A percentile compares a stretch with the other conserved stretches of the same genome.
Evolutionary conservation across 2,329 filamentous ascomycete species (phyloP).

Genomic region (Arthrobotrys pseudoclavata): DNA sequence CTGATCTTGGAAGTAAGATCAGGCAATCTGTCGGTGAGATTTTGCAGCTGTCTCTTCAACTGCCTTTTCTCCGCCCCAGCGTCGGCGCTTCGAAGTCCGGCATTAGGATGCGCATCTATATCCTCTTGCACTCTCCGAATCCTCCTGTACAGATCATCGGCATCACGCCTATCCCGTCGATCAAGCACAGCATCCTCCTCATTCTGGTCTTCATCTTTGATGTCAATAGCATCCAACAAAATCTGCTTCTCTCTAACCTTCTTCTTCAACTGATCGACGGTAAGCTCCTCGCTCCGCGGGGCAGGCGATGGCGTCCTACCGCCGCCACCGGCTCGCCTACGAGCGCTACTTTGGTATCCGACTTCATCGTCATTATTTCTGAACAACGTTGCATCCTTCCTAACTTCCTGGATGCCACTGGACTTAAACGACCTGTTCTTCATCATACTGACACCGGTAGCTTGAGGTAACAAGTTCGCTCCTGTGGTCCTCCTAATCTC

Average conservation of each 20-base stretch:
- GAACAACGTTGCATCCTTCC: constrained; percentile 96
- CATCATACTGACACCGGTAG: constrained; percentile 97
- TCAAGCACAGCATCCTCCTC: constrained; percentile 95
- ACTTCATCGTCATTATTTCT: constrained; percentile 95
- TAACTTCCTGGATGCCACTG: constrained; percentile 68
- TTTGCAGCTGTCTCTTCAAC: constrained; percentile 89
- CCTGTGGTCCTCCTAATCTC: constrained; percentile 89
- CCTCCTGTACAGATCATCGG: constrained; percentile 92
- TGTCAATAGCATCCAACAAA: constrained; percentile 94
- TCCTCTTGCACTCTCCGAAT: constrained; percentile 94
- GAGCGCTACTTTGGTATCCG: constrained; percentile 92
- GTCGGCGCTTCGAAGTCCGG: constrained; percentile 77
- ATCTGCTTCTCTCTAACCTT: constrained; percentile 95
- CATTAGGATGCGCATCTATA: constrained; percentile 90
- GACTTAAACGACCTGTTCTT: constrained; percentile 93
- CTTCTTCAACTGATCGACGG: constrained; percentile 89
- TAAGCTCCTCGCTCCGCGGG: constrained; percentile 84
- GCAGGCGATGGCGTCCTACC: constrained; percentile 84
- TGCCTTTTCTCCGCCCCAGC: constrained; percentile 88
- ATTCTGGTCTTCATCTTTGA: constrained; percentile 87
- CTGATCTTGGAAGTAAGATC: constrained; percentile 92
- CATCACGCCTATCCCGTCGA: constrained; percentile 88
- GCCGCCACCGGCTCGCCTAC: constrained; percentile 79
- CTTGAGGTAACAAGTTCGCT: constrained; percentile 90
- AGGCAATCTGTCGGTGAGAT: constrained; percentile 87